A percentile compares a stretch with the other conserved stretches of the same genome.
Evolutionary conservation across 1,284 basidiomycete genomes (phyloP).

Genomic region (Ganoderma resinaceum): DNA sequence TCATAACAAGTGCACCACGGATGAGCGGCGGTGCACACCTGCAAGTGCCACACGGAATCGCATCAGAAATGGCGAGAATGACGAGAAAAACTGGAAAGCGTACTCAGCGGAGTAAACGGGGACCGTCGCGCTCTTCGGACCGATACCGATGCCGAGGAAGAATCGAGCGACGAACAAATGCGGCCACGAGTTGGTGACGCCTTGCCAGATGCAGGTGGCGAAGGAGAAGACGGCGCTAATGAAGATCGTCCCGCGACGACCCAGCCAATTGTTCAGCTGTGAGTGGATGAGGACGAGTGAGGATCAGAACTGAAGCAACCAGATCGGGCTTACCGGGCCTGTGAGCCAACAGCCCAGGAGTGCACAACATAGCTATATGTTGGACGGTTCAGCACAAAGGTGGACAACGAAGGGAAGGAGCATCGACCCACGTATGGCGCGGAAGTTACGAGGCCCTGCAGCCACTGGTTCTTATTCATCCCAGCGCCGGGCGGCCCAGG

Average conservation of each 20-base stretch:
- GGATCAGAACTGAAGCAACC: background rate
- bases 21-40: constrained; percentile 69
- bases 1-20: constrained; percentile 82
- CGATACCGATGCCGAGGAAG: constrained; percentile 74
- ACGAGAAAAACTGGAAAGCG: background rate
- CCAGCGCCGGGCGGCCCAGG: constrained; percentile 24
- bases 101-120: constrained; percentile 71
- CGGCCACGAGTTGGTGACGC: constrained; percentile 72
- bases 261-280: constrained; percentile 67
- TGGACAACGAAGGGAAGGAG: background rate
- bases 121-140: constrained; percentile 70
- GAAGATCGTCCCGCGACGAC: constrained; percentile 81
- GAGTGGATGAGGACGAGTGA: background rate
- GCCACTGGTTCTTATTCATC: constrained; percentile 60
- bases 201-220: constrained; percentile 75
- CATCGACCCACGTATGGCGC: constrained; percentile 67
- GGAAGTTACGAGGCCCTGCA: constrained; percentile 78
- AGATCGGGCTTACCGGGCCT: constrained; percentile 50
- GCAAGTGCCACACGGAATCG: too few relatives aligned
- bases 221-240: constrained; percentile 69
- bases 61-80: background rate
- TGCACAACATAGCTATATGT: constrained; percentile 57
- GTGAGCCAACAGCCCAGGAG: constrained; percentile 75
- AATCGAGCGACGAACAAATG: constrained; percentile 76
- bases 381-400: background rate